Evolutionary conservation across 345 rosid genomes (phyloP).

Genomic region (Eucalyptus viminalis): DNA sequence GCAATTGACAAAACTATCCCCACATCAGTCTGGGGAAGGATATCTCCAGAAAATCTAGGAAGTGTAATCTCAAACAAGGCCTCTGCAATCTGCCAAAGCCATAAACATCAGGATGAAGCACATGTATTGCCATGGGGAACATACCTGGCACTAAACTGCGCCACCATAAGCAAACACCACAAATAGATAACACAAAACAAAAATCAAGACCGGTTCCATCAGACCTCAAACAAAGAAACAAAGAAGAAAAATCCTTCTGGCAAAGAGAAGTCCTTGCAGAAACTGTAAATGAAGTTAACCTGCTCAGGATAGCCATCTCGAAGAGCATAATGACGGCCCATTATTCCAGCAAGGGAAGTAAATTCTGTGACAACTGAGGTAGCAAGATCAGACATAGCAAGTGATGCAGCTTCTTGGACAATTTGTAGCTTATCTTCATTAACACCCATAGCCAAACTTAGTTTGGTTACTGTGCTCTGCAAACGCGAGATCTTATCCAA

Average conservation of each 20-base stretch:
- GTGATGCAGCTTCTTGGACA: slow-evolving; percentile 74
- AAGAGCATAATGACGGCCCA: slow-evolving; percentile 96
- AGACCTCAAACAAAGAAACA: neutral
- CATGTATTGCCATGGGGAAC: neutral
- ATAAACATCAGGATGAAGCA: neutral
- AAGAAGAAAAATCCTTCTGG: neutral
- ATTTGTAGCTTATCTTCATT: slow-evolving; percentile 35
- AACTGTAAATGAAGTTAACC: slow-evolving; percentile 23
- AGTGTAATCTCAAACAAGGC: slow-evolving; percentile 81
- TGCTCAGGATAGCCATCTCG: slow-evolving; percentile 80
- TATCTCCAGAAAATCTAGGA: slow-evolving; percentile 90
- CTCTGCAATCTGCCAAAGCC: slow-evolving; percentile 58
- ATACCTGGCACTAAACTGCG: neutral
- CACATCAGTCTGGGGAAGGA: slow-evolving; percentile 69
- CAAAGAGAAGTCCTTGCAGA: neutral
- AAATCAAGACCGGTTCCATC: neutral
- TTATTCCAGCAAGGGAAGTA: slow-evolving; percentile 83
- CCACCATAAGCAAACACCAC: neutral
- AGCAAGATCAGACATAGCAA: slow-evolving; percentile 96
- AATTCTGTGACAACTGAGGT: slow-evolving; percentile 90
- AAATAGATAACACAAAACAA: neutral
- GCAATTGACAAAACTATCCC: slow-evolving; percentile 86
- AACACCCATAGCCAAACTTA: slow-evolving; percentile 38
- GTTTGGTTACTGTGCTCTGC: slow-evolving; percentile 36
- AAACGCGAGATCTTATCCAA: slow-evolving; percentile 74